A percentile compares a stretch with the other conserved stretches of the same genome.
Evolutionary conservation across 192 early-diverging fungal species (phyloP).

Genomic region (Oehlia diaphana): DNA sequence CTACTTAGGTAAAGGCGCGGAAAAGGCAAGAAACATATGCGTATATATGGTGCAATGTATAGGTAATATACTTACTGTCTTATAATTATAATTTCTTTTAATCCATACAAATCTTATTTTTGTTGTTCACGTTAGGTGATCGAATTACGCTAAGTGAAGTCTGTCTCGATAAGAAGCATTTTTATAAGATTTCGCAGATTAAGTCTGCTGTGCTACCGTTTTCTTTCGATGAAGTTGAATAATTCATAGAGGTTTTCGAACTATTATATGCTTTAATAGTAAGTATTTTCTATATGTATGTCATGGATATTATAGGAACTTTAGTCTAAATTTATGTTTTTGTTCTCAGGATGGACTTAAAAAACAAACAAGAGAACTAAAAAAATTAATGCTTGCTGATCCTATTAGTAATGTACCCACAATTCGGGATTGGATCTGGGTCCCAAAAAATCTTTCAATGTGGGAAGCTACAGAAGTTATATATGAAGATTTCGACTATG

Average conservation of each 20-base stretch:
- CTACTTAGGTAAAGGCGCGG: conserved; percentile 19
- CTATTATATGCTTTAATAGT: conserved; percentile 27
- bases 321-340: conserved; percentile 22
- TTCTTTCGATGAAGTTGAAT: conserved; percentile 28
- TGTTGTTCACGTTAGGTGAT: conserved; percentile 19
- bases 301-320: not conserved
- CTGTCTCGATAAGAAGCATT: not conserved
- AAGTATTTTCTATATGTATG: conserved; percentile 7
- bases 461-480: conserved; percentile 9
- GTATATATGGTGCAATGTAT: conserved; percentile 24
- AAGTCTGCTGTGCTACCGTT: not conserved
- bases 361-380: conserved; percentile 17
- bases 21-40: conserved; percentile 13
- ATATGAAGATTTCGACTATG: too few relatives aligned
- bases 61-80: conserved; percentile 15
- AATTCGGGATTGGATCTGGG: conserved; percentile 32
- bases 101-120: conserved; percentile 15
- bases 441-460: conserved; percentile 3
- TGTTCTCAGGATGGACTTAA: conserved; percentile 22
- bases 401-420: conserved; percentile 10
- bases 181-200: conserved; percentile 23
- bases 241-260: conserved; percentile 23
- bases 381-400: conserved; percentile 7
- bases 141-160: conserved; percentile 1
- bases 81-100: not conserved